Evolutionary conservation across 768 basidiomycete genomes (phyloP).

Genomic region (Leccinum sublutescens): DNA sequence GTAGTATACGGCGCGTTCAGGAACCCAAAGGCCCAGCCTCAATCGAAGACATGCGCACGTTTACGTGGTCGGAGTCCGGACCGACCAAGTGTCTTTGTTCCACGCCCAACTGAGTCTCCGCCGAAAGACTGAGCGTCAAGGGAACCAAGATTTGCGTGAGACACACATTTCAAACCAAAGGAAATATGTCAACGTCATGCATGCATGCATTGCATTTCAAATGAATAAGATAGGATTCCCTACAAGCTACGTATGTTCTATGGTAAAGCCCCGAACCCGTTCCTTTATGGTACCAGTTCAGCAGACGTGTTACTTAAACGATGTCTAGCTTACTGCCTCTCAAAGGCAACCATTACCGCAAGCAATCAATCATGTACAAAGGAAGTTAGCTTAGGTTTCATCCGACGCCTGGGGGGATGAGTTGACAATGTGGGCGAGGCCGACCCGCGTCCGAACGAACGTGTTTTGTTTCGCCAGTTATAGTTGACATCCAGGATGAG

Average conservation of each 20-base stretch:
- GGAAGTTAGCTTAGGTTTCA: not conserved
- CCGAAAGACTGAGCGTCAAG: no score
- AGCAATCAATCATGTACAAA: not conserved
- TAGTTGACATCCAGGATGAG: slow-evolving; percentile 14
- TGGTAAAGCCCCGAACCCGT: not conserved
- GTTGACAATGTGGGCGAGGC: not conserved
- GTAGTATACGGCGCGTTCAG: not conserved
- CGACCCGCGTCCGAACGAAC: slow-evolving; percentile 9
- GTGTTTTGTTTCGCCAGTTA: not conserved
- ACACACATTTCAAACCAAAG: no score
- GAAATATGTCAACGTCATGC: not conserved
- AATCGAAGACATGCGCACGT: no score
- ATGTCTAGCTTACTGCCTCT: slow-evolving; percentile 9
- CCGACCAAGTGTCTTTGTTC: no score
- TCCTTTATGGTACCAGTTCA: not conserved
- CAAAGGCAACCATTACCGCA: slow-evolving; percentile 8
- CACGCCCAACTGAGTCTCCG: no score
- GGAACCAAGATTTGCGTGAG: no score
- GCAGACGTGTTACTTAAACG: not conserved
- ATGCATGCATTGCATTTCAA: slow-evolving; percentile 4
- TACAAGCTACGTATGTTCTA: not conserved
- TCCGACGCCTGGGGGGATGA: slow-evolving; percentile 19
- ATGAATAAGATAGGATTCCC: not conserved
- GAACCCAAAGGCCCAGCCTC: no score
- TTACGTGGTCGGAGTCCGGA: no score